These are phyloP conservation scores for Scleromitrula shiraiana DNA, from an alignment of 2,329 filamentous ascomycete species.

Conservation along the genomic window DNA sequence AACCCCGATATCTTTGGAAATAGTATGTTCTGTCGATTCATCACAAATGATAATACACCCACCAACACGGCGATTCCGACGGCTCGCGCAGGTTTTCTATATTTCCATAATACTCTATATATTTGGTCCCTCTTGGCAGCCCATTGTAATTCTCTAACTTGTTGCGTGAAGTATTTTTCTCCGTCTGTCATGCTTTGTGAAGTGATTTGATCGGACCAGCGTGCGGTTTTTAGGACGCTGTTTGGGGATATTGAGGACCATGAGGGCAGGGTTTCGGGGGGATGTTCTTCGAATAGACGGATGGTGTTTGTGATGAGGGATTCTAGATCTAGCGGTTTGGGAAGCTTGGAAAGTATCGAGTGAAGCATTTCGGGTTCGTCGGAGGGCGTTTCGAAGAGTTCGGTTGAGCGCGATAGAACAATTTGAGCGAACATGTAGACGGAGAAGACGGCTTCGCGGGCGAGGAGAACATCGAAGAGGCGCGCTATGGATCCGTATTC, in stretches of 20 bases:
- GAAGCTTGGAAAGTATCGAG: conserved; percentile 78
- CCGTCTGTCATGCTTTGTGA: conserved; percentile 59
- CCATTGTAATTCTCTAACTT: conserved; percentile 63
- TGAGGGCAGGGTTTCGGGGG: conserved; percentile 62
- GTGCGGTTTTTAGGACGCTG: conserved; percentile 81
- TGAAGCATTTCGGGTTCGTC: conserved; percentile 93
- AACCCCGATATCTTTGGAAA: not conserved
- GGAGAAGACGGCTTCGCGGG: conserved; percentile 77
- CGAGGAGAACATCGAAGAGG: conserved; percentile 86
- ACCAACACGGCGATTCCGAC: conserved; percentile 59
- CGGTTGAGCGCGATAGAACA: conserved; percentile 68
- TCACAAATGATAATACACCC: conserved; percentile 58
- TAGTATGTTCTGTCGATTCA: not conserved
- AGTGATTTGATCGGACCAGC: conserved; percentile 40
- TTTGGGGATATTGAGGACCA: conserved; percentile 67
- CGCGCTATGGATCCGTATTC: conserved; percentile 82
- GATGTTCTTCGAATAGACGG: conserved; percentile 54
- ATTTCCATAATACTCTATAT: conserved; percentile 47
- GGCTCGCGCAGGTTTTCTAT: conserved; percentile 56
- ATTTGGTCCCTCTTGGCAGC: conserved; percentile 49
- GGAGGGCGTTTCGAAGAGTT: conserved; percentile 74
- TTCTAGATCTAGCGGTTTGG: conserved; percentile 73
- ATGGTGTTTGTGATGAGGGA: conserved; percentile 60
- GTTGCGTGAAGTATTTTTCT: conserved; percentile 57
- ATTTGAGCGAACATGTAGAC: conserved; percentile 91